These are phyloP conservation scores for Termitomyces bulborhizus DNA, from an alignment of 768 basidiomycete species.

Conservation along the genomic window DNA sequence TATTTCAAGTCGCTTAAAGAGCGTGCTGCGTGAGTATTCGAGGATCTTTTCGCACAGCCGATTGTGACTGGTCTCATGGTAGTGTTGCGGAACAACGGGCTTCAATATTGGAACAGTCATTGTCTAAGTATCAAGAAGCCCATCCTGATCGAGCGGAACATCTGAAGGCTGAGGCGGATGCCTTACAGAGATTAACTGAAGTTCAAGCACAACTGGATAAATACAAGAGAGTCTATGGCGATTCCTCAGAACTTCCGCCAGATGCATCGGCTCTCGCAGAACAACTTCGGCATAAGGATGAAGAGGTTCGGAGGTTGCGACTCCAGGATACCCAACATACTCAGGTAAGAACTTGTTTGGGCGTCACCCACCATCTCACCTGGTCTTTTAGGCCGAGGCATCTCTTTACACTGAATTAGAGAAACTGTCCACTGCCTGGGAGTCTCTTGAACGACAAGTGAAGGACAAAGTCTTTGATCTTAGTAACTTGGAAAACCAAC, in stretches of 20 bases:
- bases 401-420: slow-evolving; percentile 83
- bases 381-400: slow-evolving; percentile 52
- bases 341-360: slow-evolving; percentile 37
- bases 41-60: neutral
- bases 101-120: slow-evolving; percentile 44
- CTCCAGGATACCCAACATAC: slow-evolving; percentile 60
- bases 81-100: slow-evolving; percentile 51
- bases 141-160: slow-evolving; percentile 49
- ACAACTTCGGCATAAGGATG: slow-evolving; percentile 59
- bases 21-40: slow-evolving; percentile 45
- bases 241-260: slow-evolving; percentile 37
- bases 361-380: slow-evolving; percentile 1
- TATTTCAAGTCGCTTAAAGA: slow-evolving; percentile 50
- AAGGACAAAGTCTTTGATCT: slow-evolving; percentile 84
- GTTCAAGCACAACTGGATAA: slow-evolving; percentile 43
- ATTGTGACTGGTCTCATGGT: slow-evolving; percentile 13
- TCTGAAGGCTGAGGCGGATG: slow-evolving; percentile 43
- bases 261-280: slow-evolving; percentile 48
- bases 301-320: slow-evolving; percentile 55
- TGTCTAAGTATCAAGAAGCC: slow-evolving; percentile 40
- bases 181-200: slow-evolving; percentile 41
- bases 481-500: slow-evolving; percentile 62
- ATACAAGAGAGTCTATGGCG: slow-evolving; percentile 63
- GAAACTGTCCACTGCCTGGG: slow-evolving; percentile 82
- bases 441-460: slow-evolving; percentile 71